Percentiles rank a stretch among this genome's conserved stretches.
phyloP scores from a whole-genome alignment of 2,329 filamentous ascomycete species.

The Drechmeria coniospora region DNA sequence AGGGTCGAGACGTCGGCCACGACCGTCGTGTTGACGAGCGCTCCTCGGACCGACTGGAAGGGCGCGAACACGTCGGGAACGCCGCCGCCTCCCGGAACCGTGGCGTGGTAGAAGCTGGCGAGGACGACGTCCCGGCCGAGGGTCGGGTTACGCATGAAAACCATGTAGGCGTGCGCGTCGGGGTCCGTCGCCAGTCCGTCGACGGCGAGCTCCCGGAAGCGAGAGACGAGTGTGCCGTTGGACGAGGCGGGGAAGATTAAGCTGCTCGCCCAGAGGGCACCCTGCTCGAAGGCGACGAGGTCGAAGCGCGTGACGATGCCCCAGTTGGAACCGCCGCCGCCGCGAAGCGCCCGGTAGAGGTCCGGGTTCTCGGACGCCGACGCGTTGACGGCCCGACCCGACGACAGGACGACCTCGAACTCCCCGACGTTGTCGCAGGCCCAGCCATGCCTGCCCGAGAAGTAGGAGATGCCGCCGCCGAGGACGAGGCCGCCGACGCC shows the following conservation, averaged over 20 bases:
- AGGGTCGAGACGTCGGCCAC: conserved; percentile 12
- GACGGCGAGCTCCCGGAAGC: conserved; percentile 4
- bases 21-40: conserved; percentile 8
- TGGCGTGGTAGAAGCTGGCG: conserved; percentile 7
- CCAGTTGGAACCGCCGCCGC: conserved; percentile 41
- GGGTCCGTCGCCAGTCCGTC: conserved; percentile 7
- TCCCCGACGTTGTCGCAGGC: conserved; percentile 10
- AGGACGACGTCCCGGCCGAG: conserved; percentile 4
- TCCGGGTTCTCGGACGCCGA: conserved; percentile 27
- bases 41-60: conserved; percentile 8
- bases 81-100: conserved; percentile 2
- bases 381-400: too few species aligned
- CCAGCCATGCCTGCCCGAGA: conserved; percentile 9
- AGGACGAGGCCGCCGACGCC: conserved; percentile 12
- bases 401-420: conserved; percentile 5
- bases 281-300: conserved; percentile 20
- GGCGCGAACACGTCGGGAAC: conserved; percentile 10
- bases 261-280: conserved; percentile 23
- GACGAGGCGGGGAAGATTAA: conserved; percentile 6
- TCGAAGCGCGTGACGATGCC: conserved; percentile 38
- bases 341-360: conserved; percentile 41
- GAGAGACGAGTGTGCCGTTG: conserved; percentile 6
- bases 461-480: conserved; percentile 11
- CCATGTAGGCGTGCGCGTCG: conserved; percentile 10
- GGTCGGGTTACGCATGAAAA: conserved; percentile 3